Conservation (phyloP, 768 basidiomycete genomes). For the Hygrocybe punicea region DNA sequence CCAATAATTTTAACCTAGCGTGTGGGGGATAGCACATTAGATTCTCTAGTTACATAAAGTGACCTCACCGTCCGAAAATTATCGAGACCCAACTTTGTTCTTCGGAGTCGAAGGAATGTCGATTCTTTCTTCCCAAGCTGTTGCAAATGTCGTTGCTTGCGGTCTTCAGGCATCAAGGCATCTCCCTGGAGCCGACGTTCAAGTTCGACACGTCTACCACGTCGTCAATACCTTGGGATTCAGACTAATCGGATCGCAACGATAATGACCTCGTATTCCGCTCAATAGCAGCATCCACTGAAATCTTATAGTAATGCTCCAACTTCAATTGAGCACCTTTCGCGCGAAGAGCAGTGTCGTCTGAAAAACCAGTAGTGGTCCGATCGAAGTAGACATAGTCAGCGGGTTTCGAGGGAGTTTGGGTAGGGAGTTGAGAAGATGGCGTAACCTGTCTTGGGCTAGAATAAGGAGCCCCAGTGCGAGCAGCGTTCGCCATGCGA, state of each 20-base stretch:
- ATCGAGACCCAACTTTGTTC: slow-evolving; percentile 86
- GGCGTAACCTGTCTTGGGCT: background rate
- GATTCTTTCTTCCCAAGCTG: slow-evolving; percentile 86
- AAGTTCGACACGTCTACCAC: slow-evolving; percentile 77
- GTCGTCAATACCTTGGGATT: background rate
- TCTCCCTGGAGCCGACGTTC: slow-evolving; percentile 77
- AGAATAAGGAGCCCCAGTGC: background rate
- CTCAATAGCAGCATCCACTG: slow-evolving; percentile 93
- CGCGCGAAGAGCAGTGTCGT: slow-evolving; percentile 76
- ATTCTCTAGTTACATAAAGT: background rate
- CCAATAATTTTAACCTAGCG: slow-evolving; percentile 78
- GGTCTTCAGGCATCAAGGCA: slow-evolving; percentile 69
- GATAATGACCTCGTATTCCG: slow-evolving; percentile 74
- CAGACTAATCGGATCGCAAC: background rate
- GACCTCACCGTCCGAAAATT: slow-evolving; percentile 84
- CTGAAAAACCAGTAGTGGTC: slow-evolving; percentile 69
- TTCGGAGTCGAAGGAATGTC: slow-evolving; percentile 78
- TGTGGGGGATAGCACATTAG: background rate
- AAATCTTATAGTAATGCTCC: slow-evolving; percentile 95
- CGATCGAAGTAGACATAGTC: slow-evolving; percentile 95
- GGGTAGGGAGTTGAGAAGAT: background rate
- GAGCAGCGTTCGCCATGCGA: too few species aligned
- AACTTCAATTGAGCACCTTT: slow-evolving; percentile 92
- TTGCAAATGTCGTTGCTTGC: slow-evolving; percentile 78
- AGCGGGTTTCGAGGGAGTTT: slow-evolving; percentile 31